Base-by-base conservation (phyloP, 1,284 basidiomycete species). In the Tilletia walkeri region DNA sequence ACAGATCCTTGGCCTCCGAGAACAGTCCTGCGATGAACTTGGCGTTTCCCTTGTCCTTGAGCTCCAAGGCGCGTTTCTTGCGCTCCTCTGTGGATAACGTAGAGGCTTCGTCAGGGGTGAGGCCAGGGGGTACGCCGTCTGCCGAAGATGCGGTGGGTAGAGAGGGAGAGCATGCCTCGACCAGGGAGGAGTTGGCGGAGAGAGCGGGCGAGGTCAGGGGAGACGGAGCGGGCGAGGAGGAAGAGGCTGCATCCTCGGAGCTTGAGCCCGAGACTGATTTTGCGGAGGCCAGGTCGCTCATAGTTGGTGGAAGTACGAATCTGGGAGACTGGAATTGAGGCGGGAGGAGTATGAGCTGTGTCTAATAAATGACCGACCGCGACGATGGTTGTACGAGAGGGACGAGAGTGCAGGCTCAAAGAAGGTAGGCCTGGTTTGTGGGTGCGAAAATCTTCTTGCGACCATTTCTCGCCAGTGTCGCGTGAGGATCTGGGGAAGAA, bases 1-100 rank as follows among this genome's bases (percentile, higher is more conserved):
- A 83, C 30, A 75, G 72, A 49, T 72, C 73, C 70, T 82, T 83
- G 36, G 82, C 82, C 30, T 73, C 72, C 45, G 72, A 72, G 63
- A 74, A 83, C 36, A 77, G 67, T n/a, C 72, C 74, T 38, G 73
- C 67, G 12, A 81, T n/a, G 30, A 83, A 83, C 65, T 72, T 74
- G 61, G 75, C 72, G 72, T 83, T 83, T 12, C 82, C 82, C 63
- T 76, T 74, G 41, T 78, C 74, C 66, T 83, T 83, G 49, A 75
- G 66, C 34, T 68, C 67, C 24, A 72, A 49, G 10, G 79, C 79
- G 38, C 72, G 72, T 38, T 70, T 68, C 56, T 72, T 66, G n/a
- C 75, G 74, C 66, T 80, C 75, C 39, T 74, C 71, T 3, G 75
- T 66, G 10, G 80, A n/a, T n/a, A 69, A 16, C 1, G 14, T 20